phyloP scores from a whole-genome alignment of 2,329 filamentous ascomycete genomes.

The Escovopsis sp. region DNA sequence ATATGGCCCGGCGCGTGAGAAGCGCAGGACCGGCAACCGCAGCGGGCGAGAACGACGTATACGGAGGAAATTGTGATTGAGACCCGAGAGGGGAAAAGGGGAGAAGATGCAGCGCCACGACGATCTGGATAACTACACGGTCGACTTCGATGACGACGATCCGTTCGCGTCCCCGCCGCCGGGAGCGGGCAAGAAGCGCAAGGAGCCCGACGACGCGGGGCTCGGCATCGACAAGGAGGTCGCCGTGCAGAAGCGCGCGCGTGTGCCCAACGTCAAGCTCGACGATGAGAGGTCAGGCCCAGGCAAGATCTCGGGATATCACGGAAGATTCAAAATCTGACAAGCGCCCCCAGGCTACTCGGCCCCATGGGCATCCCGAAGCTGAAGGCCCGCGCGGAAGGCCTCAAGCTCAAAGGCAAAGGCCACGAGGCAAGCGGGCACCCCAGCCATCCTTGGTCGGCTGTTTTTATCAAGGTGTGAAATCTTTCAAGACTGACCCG shows the following conservation, averaged over 20 bases:
- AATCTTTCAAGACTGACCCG: not conserved
- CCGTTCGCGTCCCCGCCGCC: conserved; percentile 33
- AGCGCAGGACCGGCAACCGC: conserved; percentile 4
- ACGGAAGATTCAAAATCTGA: not conserved
- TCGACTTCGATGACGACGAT: conserved; percentile 33
- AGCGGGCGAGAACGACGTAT: conserved; percentile 3
- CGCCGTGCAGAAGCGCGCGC: conserved; percentile 60
- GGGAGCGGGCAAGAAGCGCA: conserved; percentile 29
- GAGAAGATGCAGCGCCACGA: conserved; percentile 26
- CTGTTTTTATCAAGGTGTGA: too few species aligned
- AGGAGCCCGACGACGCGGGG: conserved; percentile 33
- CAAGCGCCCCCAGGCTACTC: conserved; percentile 44
- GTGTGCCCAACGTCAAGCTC: conserved; percentile 64
- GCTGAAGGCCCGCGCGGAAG: conserved; percentile 55
- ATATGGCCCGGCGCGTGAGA: too few species aligned
- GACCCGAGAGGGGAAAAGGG: not conserved
- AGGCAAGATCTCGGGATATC: too few species aligned
- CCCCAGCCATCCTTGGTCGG: too few species aligned
- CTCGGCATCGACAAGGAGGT: conserved; percentile 81
- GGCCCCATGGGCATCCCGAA: conserved; percentile 74
- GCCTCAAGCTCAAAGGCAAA: conserved; percentile 76
- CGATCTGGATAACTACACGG: conserved; percentile 64
- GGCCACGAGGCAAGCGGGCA: conserved; percentile 60
- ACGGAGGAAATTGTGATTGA: not conserved
- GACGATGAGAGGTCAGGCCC: conserved; percentile 55